phyloP scores from a whole-genome alignment of 2,329 filamentous ascomycete genomes.

The Phialocephala sp. region DNA sequence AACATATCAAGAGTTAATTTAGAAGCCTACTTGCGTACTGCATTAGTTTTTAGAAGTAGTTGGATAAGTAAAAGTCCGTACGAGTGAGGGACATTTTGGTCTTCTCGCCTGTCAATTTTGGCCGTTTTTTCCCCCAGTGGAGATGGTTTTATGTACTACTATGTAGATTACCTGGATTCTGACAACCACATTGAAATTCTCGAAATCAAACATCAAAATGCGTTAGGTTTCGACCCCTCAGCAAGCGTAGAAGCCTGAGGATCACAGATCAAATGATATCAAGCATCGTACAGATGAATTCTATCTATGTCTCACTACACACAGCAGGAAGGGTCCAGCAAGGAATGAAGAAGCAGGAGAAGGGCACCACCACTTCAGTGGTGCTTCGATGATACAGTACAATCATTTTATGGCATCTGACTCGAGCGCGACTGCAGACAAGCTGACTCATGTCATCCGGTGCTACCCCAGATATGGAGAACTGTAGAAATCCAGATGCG shows the following conservation, averaged over 20 bases:
- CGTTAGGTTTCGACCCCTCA: background rate
- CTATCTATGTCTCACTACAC: conserved; percentile 2
- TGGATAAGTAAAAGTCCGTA: too few species aligned
- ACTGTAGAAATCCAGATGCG: background rate
- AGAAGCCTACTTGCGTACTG: too few species aligned
- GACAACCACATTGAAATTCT: background rate
- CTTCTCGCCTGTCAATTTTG: too few species aligned
- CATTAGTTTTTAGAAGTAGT: too few species aligned
- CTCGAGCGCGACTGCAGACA: background rate
- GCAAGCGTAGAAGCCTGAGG: background rate
- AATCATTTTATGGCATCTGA: background rate
- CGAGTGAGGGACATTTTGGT: too few species aligned
- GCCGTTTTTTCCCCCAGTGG: too few species aligned
- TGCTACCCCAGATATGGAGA: background rate
- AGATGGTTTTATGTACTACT: background rate
- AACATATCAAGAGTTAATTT: too few species aligned
- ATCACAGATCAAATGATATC: background rate
- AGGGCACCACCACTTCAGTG: too few species aligned
- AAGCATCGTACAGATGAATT: background rate
- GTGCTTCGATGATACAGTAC: background rate
- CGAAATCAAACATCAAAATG: background rate
- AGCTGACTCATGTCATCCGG: background rate
- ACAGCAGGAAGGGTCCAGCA: background rate
- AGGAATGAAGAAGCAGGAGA: background rate
- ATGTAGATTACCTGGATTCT: background rate